These are phyloP conservation scores for Cardamine occulta DNA, from an alignment of 345 rosid genomes.

Conservation along the genomic window DNA sequence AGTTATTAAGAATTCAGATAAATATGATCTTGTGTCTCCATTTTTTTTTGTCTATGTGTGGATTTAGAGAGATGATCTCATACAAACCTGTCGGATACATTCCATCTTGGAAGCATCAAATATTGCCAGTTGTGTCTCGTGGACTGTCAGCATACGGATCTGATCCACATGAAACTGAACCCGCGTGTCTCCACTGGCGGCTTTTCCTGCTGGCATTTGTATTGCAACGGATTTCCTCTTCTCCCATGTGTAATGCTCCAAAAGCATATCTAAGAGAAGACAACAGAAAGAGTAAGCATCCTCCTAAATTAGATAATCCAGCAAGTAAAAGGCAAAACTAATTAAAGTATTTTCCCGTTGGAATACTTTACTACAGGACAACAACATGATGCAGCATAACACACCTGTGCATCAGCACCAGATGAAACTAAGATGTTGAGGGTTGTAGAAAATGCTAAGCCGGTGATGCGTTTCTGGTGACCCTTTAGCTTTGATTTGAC, in stretches of 20 bases:
- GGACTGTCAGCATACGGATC: conserved; percentile 71
- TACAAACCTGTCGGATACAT: conserved; percentile 62
- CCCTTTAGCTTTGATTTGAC: conserved; percentile 86
- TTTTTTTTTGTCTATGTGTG: background rate
- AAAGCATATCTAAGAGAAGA: conserved; percentile 61
- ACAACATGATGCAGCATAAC: conserved; percentile 36
- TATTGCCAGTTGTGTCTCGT: conserved; percentile 79
- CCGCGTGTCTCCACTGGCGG: conserved; percentile 66
- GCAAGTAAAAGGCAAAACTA: background rate
- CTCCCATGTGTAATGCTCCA: conserved; percentile 96
- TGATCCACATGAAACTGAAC: conserved; percentile 86
- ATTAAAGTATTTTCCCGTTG: background rate
- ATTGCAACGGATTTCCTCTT: conserved; percentile 65
- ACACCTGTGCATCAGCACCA: conserved; percentile 92
- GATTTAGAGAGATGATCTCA: conserved; percentile 53
- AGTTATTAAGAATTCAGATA: background rate
- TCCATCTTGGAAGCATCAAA: conserved; percentile 90
- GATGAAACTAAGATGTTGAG: conserved; percentile 85
- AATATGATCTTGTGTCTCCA: background rate
- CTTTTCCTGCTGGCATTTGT: conserved; percentile 71
- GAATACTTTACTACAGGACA: background rate
- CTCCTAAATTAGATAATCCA: conserved; percentile 16
- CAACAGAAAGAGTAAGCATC: conserved; percentile 19
- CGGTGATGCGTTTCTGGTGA: conserved; percentile 82
- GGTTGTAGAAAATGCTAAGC: conserved; percentile 79